Evolutionary conservation across 2,329 filamentous ascomycete species (phyloP), one percentile per base, ranked within the genome.

Genomic region (Colletotrichum sp.): DNA sequence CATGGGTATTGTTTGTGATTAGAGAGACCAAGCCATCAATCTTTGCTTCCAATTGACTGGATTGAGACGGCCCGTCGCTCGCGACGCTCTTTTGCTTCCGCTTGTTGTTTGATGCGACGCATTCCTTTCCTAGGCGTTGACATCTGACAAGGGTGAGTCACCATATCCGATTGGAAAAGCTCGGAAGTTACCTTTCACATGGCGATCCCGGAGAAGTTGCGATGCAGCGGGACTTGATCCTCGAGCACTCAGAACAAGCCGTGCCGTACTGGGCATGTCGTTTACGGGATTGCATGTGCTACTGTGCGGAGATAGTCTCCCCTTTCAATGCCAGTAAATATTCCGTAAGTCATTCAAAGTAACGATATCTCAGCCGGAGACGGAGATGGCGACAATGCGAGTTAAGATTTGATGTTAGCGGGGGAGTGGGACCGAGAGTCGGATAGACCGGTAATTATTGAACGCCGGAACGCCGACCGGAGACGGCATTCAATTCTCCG

Each of bases 141-240:
- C 44, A 49, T 21, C 44, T 49, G 10, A 13, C n/a, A 1, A n/a
- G 4, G 6, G 10, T 49, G 6, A 49, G n/a, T 21, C 1, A 7
- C 6, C 5, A 21, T 7, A 0, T 21, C n/a, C 10, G 44, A 21
- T 12, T 5, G 10, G 7, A 21, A 49, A 1, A 12, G n/a, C 2
- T 12, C 10, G 9, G 1, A n/a, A 21, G 6, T 7, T 4, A 49
- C 44, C 44, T 52, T 52, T 52, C n/a, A 52, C 44, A 21, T 4
- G 44, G 44, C 2, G 44, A 52, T 13, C 10, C 44, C 4, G 44
- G n/a, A 52, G n/a, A 21, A 7, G 44, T 21, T 1, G 44, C 18
- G 10, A 52, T 52, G n/a, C n/a, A 52, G 44, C 44, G 44, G n/a
- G 44, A 21, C 4, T 49, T 49, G 44, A 12, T 49, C 10, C n/a